phyloP scores from a whole-genome alignment of 768 basidiomycete species.

The Kwoniella botswanensis region DNA sequence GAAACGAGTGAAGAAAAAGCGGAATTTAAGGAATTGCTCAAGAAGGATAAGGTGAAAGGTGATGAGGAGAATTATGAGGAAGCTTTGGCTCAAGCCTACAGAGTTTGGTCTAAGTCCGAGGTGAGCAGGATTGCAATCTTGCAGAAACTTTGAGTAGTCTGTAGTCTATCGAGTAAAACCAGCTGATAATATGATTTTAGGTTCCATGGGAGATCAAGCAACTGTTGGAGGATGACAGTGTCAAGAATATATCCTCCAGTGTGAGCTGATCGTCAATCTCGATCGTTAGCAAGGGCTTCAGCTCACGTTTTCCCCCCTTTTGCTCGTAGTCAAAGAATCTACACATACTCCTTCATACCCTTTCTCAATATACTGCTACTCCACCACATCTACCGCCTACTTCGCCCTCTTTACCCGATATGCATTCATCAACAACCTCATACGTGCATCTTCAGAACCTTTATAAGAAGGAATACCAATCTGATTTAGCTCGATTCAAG shows the following conservation, averaged over 20 bases:
- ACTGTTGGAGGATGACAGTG: constrained; percentile 69
- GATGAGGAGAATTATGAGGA: constrained; percentile 99
- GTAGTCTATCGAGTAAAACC: background rate
- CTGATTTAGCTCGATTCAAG: constrained; percentile 52
- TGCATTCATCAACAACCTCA: constrained; percentile 84
- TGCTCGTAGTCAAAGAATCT: constrained; percentile 67
- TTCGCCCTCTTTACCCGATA: constrained; percentile 87
- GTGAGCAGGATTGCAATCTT: constrained; percentile 47
- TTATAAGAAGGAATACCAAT: constrained; percentile 73
- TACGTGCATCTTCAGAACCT: constrained; percentile 85
- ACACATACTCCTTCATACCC: constrained; percentile 76
- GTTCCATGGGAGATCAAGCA: constrained; percentile 71
- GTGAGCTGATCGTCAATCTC: constrained; percentile 41
- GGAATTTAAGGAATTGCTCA: constrained; percentile 73
- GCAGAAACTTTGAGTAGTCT: too few relatives aligned
- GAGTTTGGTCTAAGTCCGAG: constrained; percentile 70
- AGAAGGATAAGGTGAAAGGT: constrained; percentile 69
- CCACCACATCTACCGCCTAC: constrained; percentile 73
- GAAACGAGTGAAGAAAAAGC: constrained; percentile 61
- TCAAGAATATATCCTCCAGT: constrained; percentile 61
- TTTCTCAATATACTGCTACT: constrained; percentile 66
- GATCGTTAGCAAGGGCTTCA: background rate
- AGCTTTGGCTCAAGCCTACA: constrained; percentile 84
- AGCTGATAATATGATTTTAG: constrained; percentile 43
- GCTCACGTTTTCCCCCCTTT: background rate